Conservation (phyloP, 805 yeast genomes). For the Candida parachauliodes region DNA sequence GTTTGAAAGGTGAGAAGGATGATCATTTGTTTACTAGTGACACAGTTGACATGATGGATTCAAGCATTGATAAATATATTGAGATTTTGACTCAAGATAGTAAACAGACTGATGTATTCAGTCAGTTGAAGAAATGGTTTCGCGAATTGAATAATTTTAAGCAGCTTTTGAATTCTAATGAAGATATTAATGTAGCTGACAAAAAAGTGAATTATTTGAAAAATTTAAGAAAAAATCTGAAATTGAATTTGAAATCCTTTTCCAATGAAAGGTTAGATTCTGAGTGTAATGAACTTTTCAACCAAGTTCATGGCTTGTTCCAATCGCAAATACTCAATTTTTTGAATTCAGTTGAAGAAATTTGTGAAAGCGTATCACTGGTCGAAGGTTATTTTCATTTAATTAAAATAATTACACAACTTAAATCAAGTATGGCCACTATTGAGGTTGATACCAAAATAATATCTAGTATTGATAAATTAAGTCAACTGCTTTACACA, state of each 20-base stretch:
- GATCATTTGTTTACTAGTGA: constrained; percentile 17
- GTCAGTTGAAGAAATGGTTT: constrained; percentile 8
- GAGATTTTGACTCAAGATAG: constrained; percentile 8
- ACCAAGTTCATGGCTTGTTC: constrained; percentile 10
- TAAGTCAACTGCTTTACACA: constrained; percentile 1
- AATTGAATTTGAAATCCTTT: constrained; percentile 18
- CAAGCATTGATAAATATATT: constrained; percentile 26
- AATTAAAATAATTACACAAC: constrained; percentile 1
- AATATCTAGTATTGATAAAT: not conserved
- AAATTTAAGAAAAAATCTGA: not conserved
- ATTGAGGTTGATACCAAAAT: not conserved
- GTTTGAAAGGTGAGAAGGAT: not conserved
- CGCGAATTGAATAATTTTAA: constrained; percentile 1
- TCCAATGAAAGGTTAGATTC: constrained; percentile 10
- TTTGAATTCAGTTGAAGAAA: constrained; percentile 1
- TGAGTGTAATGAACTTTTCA: constrained; percentile 13
- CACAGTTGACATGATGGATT: constrained; percentile 23
- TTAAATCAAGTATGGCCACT: not conserved
- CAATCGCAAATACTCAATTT: constrained; percentile 12
- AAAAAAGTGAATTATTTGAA: constrained; percentile 2
- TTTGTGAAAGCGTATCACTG: not conserved
- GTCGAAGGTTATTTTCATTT: constrained; percentile 4
- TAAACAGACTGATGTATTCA: not conserved
- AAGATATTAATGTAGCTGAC: not conserved
- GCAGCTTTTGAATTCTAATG: not conserved